Conservation (phyloP, 75 land plant species). For the Isoetes taiwanensis region DNA sequence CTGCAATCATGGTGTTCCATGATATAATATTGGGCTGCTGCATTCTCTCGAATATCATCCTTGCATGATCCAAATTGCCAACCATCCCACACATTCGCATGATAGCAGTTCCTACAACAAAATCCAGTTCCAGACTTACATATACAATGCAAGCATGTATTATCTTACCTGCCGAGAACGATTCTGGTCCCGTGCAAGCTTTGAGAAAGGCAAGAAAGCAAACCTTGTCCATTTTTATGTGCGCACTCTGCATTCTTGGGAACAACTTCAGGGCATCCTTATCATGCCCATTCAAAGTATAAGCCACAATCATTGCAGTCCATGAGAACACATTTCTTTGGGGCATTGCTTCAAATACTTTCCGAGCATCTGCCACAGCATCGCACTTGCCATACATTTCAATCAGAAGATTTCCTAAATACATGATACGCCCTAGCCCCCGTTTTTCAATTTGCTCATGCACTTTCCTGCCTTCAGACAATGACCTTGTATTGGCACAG, state of each 20-base stretch:
- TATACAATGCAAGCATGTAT: too few species aligned
- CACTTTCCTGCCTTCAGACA: background rate
- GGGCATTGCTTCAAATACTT: background rate
- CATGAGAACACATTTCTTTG: background rate
- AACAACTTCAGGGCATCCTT: background rate
- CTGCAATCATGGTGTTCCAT: too few species aligned
- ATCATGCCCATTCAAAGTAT: background rate
- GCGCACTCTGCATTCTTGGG: constrained; percentile 2
- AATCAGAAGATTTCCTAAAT: background rate
- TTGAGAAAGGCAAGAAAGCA: too few species aligned
- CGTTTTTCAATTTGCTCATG: background rate
- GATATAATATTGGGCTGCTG: too few species aligned
- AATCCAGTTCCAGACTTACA: too few species aligned
- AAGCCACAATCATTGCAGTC: background rate
- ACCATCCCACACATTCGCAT: too few species aligned
- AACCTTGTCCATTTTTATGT: too few species aligned
- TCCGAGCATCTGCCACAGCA: background rate
- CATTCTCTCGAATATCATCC: too few species aligned
- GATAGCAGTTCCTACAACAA: too few species aligned
- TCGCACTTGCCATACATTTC: background rate
- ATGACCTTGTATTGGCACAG: background rate
- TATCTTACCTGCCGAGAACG: too few species aligned
- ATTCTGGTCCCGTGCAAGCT: too few species aligned
- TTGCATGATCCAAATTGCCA: too few species aligned
- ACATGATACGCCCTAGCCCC: background rate